Evolutionary conservation across 2,329 filamentous ascomycete species (phyloP), one percentile per base, ranked within the genome.

Genomic region (Aspergillus pseudotamarii): DNA sequence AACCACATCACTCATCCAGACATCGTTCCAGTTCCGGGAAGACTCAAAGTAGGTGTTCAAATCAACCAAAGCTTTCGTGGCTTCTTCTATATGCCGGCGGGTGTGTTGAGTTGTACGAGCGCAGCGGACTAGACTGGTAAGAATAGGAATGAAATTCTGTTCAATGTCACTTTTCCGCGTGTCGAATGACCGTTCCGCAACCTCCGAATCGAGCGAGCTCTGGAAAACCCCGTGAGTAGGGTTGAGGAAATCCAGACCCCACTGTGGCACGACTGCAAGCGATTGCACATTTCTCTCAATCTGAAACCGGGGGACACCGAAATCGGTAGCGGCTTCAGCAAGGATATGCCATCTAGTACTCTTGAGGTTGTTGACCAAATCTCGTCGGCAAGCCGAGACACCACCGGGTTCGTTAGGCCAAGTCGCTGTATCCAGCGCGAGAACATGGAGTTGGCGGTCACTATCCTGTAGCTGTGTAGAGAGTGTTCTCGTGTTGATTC

Each of bases 311-410:
- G 84, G 84, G 23, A 85, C 79, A 23, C 84, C 84, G 64, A 81
- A 86, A 64, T 86, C 84, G 67, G 84, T 85, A 10, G 84, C 84
- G 6, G 82, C 82, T 73, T 86, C 84, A 53, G 82, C 83, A 46
- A 86, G 74, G 66, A 85, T 84, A 67, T 86, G 83, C 76, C 84
- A 85, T 60, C 83, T 81, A 66, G 86, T 84, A 0, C 82, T 84
- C 46, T 78, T 77, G 65, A 85, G 81, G 16, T 81, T 82, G 67
- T 86, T 84, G 70, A 86, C 82, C 71, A 86, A 78, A 68, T 86
- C 84, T 41, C 84, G 79, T 41, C 84, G 78, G 73, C 84, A 86
- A 60, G 84, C 84, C 38, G 84, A 85, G 21, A 86, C 84, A 67
- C 84, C 84, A 62, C 84, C 84, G 32, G 82, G 83, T 63, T 82